These are phyloP conservation scores for Fulvia fulva DNA, from an alignment of 2,329 filamentous ascomycete genomes.

Conservation along the genomic window DNA sequence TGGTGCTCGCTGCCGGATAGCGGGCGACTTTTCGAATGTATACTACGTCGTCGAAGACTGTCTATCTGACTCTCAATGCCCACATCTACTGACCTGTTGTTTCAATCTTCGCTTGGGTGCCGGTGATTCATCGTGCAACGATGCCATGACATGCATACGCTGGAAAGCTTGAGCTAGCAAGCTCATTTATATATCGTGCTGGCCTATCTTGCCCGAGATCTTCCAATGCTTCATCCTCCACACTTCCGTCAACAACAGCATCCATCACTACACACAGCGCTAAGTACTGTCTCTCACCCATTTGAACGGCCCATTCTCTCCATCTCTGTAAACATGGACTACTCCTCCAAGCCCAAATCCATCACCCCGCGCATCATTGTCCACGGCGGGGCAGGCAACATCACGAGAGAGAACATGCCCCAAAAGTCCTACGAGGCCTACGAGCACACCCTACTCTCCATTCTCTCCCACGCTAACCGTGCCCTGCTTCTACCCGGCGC, in stretches of 20 bases:
- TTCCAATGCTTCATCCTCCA: background rate
- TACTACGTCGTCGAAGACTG: too few species aligned
- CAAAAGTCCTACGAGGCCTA: constrained; percentile 36
- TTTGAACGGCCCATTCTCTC: background rate
- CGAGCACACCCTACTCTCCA: constrained; percentile 36
- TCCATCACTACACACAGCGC: too few species aligned
- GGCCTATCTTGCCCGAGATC: background rate
- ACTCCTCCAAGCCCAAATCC: constrained; percentile 16
- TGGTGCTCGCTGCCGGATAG: too few species aligned
- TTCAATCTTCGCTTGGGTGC: too few species aligned
- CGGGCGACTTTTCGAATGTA: too few species aligned
- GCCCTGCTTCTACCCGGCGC: constrained; percentile 37
- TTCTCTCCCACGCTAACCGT: constrained; percentile 31
- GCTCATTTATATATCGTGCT: background rate
- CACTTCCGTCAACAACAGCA: background rate
- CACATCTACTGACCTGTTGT: too few species aligned
- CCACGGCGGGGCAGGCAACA: constrained; percentile 48
- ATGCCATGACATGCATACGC: background rate
- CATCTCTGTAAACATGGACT: constrained; percentile 1
- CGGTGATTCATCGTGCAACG: too few species aligned
- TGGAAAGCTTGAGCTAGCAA: background rate
- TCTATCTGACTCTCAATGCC: too few species aligned
- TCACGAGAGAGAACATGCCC: constrained; percentile 39
- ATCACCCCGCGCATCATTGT: constrained; percentile 45
- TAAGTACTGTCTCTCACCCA: background rate